phyloP scores from a whole-genome alignment of 2,329 filamentous ascomycete species.

The Verticillium nonalfalfae region DNA sequence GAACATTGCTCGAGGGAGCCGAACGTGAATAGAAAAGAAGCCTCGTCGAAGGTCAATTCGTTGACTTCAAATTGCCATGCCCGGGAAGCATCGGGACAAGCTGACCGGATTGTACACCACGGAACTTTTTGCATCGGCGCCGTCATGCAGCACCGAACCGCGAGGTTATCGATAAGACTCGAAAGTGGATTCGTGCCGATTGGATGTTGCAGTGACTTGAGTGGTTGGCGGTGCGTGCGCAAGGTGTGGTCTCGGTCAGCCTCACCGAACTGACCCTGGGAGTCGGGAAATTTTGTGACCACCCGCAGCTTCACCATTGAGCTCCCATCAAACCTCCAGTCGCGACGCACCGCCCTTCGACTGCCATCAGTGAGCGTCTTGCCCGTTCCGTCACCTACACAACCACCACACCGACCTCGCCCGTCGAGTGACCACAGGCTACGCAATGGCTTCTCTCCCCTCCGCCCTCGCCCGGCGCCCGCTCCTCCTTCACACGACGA shows the following conservation, averaged over 20 bases:
- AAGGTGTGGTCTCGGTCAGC: neutral
- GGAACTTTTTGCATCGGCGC: neutral
- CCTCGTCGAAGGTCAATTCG: neutral
- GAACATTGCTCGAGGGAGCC: neutral
- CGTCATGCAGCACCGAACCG: neutral
- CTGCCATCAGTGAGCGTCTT: no score
- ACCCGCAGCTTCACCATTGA: slow-evolving; percentile 3
- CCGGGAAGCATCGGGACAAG: neutral
- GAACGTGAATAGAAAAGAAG: neutral
- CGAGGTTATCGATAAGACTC: slow-evolving; percentile 10
- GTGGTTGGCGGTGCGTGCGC: no score
- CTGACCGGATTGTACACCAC: neutral
- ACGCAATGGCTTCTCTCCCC: neutral
- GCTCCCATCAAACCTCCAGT: slow-evolving; percentile 4
- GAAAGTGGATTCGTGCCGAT: neutral
- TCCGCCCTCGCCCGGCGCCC: neutral
- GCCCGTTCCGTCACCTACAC: no score
- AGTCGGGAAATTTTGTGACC: slow-evolving; percentile 9
- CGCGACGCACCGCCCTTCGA: neutral
- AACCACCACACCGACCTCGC: neutral
- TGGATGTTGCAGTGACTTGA: no score
- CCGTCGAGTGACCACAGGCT: neutral
- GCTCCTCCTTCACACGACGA: neutral
- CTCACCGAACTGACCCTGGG: slow-evolving; percentile 12
- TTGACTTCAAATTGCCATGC: neutral